Evolutionary conservation across 371 early-diverging fungal genomes (phyloP).

Genomic region (Coemansia sp.): DNA sequence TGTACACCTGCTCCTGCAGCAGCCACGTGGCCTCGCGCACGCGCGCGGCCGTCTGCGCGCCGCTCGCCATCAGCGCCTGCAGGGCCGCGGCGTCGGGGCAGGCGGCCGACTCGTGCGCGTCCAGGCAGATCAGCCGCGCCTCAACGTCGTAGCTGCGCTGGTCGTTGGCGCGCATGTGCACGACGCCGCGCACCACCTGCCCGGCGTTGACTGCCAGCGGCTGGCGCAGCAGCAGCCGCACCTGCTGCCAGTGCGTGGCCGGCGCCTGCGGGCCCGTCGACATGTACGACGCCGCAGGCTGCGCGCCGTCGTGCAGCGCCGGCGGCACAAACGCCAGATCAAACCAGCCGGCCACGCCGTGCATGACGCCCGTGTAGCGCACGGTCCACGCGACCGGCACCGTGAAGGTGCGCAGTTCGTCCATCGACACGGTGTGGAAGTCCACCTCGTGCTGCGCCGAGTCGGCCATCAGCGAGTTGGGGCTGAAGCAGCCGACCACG

Average conservation of each 20-base stretch:
- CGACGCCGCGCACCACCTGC: slow-evolving; percentile 80
- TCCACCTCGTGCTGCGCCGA: slow-evolving; percentile 64
- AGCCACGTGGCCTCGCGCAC: slow-evolving; percentile 80
- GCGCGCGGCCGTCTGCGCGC: slow-evolving; percentile 33
- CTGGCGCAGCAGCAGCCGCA: slow-evolving; percentile 89
- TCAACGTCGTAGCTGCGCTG: slow-evolving; percentile 88
- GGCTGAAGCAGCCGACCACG: slow-evolving; percentile 94
- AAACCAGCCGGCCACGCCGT: slow-evolving; percentile 98
- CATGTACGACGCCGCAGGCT: slow-evolving; percentile 54
- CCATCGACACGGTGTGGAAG: slow-evolving; percentile 77
- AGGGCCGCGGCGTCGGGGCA: slow-evolving; percentile 26
- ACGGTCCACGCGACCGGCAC: slow-evolving; percentile 84
- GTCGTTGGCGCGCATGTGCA: slow-evolving; percentile 84
- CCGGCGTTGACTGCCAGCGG: slow-evolving; percentile 94
- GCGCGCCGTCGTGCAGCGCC: slow-evolving; percentile 50
- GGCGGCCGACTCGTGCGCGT: slow-evolving; percentile 28
- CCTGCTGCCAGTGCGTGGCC: slow-evolving; percentile 98
- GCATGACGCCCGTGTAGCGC: slow-evolving; percentile 87
- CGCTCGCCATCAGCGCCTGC: slow-evolving; percentile 23
- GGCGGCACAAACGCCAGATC: slow-evolving; percentile 74
- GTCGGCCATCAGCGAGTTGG: slow-evolving; percentile 70
- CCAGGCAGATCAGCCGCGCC: slow-evolving; percentile 60
- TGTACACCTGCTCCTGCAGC: slow-evolving; percentile 91
- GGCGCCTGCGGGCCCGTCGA: slow-evolving; percentile 84
- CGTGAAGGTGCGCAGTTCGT: slow-evolving; percentile 75